A percentile compares a stretch with the other conserved stretches of the same genome.
These are phyloP conservation scores for Calonectria honghensis DNA, from an alignment of 2,329 filamentous ascomycete species.

Conservation along the genomic window DNA sequence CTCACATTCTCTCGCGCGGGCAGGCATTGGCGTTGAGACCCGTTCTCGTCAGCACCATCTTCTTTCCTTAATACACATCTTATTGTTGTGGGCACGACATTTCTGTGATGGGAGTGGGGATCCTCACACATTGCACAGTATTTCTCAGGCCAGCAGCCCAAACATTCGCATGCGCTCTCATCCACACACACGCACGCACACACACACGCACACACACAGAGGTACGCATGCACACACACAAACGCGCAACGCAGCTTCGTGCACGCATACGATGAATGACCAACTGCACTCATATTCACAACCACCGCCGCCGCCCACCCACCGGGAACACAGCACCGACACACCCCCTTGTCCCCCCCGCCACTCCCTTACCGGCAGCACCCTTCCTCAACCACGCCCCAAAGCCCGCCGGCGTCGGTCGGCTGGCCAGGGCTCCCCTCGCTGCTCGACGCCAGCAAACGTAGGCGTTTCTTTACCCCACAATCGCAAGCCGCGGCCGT, in stretches of 20 bases:
- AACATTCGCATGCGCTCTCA: neutral
- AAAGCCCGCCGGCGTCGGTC: slow-evolving; percentile 23
- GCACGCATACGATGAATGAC: slow-evolving; percentile 20
- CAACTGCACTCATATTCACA: slow-evolving; percentile 14
- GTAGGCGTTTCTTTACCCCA: slow-evolving; percentile 53
- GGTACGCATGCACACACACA: slow-evolving; percentile 24
- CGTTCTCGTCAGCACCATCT: slow-evolving; percentile 5
- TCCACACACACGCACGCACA: neutral
- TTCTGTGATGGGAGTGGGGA: neutral
- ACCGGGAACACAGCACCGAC: slow-evolving; percentile 8
- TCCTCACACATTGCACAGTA: slow-evolving; percentile 21
- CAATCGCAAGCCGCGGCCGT: slow-evolving; percentile 52
- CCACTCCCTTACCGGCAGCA: slow-evolving; percentile 24
- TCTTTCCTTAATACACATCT: slow-evolving; percentile 18
- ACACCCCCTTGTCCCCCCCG: slow-evolving; percentile 31
- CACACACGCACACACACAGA: slow-evolving; percentile 2
- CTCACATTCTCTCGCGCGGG: slow-evolving; percentile 13
- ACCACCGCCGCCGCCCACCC: slow-evolving; percentile 5
- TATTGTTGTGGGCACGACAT: slow-evolving; percentile 7
- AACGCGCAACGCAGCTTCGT: slow-evolving; percentile 16
- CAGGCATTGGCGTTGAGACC: slow-evolving; percentile 13
- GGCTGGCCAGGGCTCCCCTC: slow-evolving; percentile 33
- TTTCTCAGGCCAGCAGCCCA: neutral
- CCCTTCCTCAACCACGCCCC: slow-evolving; percentile 29
- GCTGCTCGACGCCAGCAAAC: slow-evolving; percentile 43